phyloP scores from a whole-genome alignment of 163 green algal genomes.

The Trebouxiophyceae sp. region DNA sequence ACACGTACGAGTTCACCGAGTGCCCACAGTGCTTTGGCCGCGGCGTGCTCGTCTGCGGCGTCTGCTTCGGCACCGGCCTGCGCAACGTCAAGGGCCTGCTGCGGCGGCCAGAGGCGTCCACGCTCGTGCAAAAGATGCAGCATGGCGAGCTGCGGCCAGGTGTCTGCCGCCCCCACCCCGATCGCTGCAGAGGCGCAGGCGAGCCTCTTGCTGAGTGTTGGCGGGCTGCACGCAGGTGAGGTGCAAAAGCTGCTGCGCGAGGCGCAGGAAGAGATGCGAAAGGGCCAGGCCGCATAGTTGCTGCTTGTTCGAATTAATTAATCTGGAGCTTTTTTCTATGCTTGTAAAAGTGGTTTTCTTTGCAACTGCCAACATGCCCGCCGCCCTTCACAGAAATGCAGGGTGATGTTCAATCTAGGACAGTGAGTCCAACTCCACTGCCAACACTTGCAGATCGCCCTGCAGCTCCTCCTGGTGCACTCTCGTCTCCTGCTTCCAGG shows the following conservation, averaged over 20 bases:
- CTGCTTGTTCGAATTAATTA: background rate
- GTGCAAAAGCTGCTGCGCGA: slow-evolving; percentile 60
- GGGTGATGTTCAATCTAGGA: background rate
- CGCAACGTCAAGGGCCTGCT: slow-evolving; percentile 87
- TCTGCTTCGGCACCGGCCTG: slow-evolving; percentile 93
- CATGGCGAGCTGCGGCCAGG: slow-evolving; percentile 80
- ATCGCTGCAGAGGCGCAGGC: background rate
- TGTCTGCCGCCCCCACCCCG: too few species aligned
- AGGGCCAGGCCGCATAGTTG: background rate
- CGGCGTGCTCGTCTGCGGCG: slow-evolving; percentile 81
- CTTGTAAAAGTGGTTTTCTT: background rate
- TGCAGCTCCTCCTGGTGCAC: background rate
- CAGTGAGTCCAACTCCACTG: background rate
- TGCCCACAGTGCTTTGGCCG: slow-evolving; percentile 95
- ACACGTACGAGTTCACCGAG: slow-evolving; percentile 96
- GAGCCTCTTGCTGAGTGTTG: background rate
- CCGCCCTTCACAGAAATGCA: too few species aligned
- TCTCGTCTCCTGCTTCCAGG: background rate
- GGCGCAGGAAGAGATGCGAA: slow-evolving; percentile 19
- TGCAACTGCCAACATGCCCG: too few species aligned
- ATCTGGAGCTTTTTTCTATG: background rate
- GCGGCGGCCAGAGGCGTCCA: slow-evolving; percentile 79
- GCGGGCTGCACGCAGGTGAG: slow-evolving; percentile 39
- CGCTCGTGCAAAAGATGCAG: slow-evolving; percentile 92
- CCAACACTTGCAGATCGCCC: background rate